phyloP scores from a whole-genome alignment of 2,329 filamentous ascomycete genomes.

The Calonectria hongkongensis region DNA sequence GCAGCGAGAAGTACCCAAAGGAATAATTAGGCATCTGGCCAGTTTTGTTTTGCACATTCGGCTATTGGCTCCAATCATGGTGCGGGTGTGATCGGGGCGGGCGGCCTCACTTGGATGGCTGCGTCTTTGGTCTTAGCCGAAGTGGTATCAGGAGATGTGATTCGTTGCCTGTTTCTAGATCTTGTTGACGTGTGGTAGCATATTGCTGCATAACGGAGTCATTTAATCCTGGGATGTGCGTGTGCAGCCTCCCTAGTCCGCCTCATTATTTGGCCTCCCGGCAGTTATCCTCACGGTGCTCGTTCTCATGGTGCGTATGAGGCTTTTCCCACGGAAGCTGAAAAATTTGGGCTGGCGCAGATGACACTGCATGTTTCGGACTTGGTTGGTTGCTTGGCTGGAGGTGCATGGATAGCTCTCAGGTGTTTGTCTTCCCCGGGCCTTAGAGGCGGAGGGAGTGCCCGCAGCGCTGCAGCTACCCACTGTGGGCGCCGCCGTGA shows the following conservation, averaged over 20 bases:
- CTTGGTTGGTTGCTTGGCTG: slow-evolving; percentile 13
- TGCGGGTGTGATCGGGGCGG: slow-evolving; percentile 1
- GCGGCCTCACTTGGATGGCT: slow-evolving; percentile 23
- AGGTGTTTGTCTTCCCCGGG: slow-evolving; percentile 19
- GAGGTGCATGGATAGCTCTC: slow-evolving; percentile 13
- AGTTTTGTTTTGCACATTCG: slow-evolving; percentile 24
- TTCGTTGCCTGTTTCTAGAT: slow-evolving; percentile 32
- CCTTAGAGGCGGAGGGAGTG: slow-evolving; percentile 7
- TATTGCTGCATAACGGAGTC: slow-evolving; percentile 25
- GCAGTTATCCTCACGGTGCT: background rate
- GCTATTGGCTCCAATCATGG: slow-evolving; percentile 14
- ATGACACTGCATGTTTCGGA: slow-evolving; percentile 21
- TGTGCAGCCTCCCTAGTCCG: slow-evolving; percentile 1
- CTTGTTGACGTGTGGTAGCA: slow-evolving; percentile 1
- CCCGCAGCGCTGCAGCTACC: slow-evolving; percentile 15
- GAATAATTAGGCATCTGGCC: slow-evolving; percentile 14
- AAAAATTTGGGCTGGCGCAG: slow-evolving; percentile 23
- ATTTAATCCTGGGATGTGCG: slow-evolving; percentile 4
- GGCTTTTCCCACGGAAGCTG: slow-evolving; percentile 22
- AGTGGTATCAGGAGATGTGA: slow-evolving; percentile 20
- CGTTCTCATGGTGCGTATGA: background rate
- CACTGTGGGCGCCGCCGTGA: slow-evolving; percentile 17
- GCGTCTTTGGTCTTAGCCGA: background rate
- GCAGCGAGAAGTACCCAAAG: background rate
- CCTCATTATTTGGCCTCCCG: background rate